phyloP scores from a whole-genome alignment of 1,284 basidiomycete genomes.

The Pholiota adiposa region DNA sequence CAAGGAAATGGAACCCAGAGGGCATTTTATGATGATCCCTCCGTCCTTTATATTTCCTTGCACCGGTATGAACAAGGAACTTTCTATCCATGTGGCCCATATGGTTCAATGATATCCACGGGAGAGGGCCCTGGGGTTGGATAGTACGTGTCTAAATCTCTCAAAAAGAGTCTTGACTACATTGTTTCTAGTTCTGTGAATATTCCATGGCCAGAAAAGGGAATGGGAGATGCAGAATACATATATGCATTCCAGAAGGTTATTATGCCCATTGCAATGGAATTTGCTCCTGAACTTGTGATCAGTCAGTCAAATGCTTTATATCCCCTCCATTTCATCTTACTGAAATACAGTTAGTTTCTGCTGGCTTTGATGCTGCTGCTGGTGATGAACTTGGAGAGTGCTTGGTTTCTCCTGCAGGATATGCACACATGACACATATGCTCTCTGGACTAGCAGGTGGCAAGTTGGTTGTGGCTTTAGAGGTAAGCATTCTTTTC shows the following conservation, averaged over 20 bases:
- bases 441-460: constrained; percentile 91
- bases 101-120: constrained; percentile 84
- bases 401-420: constrained; percentile 90
- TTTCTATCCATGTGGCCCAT: constrained; percentile 94
- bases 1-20: constrained; percentile 95
- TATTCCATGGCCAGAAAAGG: constrained; percentile 89
- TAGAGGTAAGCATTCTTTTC: constrained; percentile 69
- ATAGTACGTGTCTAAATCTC: constrained; percentile 56
- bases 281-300: constrained; percentile 95
- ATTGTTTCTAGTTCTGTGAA: constrained; percentile 78
- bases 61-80: constrained; percentile 92
- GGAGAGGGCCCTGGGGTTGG: constrained; percentile 86
- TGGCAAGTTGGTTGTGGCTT: constrained; percentile 89
- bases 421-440: constrained; percentile 98
- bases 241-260: constrained; percentile 95
- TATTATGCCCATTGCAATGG: constrained; percentile 96
- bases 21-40: constrained; percentile 91
- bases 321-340: not conserved
- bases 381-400: constrained; percentile 90
- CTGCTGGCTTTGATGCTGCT: constrained; percentile 97
- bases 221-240: constrained; percentile 96
- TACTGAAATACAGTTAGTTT: constrained; percentile 59
- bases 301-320: constrained; percentile 71
- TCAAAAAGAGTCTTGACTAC: not conserved
- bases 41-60: constrained; percentile 94